Evolutionary conservation across 768 basidiomycete genomes (phyloP).

Genomic region (Boletus sp.): DNA sequence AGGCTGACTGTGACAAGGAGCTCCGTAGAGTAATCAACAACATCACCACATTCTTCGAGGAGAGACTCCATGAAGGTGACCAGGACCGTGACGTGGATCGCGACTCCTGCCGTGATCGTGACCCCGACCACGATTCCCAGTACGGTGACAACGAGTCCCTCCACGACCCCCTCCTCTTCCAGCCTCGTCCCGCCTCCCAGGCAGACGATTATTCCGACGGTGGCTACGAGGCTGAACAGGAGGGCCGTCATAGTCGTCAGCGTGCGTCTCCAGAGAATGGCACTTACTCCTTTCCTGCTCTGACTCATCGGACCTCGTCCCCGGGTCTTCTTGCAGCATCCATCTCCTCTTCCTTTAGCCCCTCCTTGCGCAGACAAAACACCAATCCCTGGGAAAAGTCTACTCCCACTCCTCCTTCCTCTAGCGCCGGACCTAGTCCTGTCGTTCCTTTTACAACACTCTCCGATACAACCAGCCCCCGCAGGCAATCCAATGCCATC

Average conservation of each 20-base stretch:
- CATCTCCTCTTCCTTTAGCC: constrained; percentile 56
- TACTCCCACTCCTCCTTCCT: constrained; percentile 45
- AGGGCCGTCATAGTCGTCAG: constrained; percentile 64
- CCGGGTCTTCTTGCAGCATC: constrained; percentile 63
- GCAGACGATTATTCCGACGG: constrained; percentile 78
- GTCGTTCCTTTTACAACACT: constrained; percentile 56
- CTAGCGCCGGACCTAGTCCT: constrained; percentile 57
- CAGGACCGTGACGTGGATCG: constrained; percentile 60
- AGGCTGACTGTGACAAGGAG: constrained; percentile 96
- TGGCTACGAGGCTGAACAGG: constrained; percentile 73
- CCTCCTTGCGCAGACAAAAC: constrained; percentile 64
- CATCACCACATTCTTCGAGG: constrained; percentile 94
- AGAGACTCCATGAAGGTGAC: constrained; percentile 76
- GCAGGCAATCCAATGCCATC: constrained; percentile 54
- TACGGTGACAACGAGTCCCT: constrained; percentile 52
- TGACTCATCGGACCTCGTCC: constrained; percentile 54
- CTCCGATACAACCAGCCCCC: constrained; percentile 62
- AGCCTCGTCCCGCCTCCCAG: constrained; percentile 53
- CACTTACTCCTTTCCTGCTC: constrained; percentile 35
- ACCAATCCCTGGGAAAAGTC: constrained; percentile 67
- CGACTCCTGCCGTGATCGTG: constrained; percentile 46
- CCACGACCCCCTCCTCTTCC: constrained; percentile 59
- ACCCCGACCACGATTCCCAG: constrained; percentile 58
- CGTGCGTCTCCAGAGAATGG: constrained; percentile 62
- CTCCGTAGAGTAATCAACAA: constrained; percentile 90